Base-by-base conservation (phyloP, 345 rosid genomes). In the Populus nigra region DNA sequence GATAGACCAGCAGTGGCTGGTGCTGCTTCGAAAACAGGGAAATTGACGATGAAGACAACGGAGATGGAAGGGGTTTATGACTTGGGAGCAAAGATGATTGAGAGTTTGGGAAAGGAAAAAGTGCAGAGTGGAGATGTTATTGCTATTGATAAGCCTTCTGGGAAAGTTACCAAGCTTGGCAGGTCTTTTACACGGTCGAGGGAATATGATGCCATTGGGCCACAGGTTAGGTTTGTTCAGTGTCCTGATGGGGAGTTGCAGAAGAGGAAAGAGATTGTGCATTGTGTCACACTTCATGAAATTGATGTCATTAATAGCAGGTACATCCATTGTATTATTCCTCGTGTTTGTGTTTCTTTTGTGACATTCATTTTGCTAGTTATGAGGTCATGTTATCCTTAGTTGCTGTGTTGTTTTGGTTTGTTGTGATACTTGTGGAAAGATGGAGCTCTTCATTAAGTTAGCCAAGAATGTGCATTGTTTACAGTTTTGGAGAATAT, bases 221-320 rank as follows among this genome's bases (percentile, higher is more conserved):
- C 97, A 0, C 97, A 92, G 74, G 94, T 96, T 39, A 95, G 91
- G 92, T 95, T 95, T 73, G 94, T 95, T 47, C 98, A 95, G 80
- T 95, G 99, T 65, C 99, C 99, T 10, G 98, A 93, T 15, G 99
- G 99, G 29, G 99, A 93, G 87, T 55, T 95, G 80, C 98, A 95
- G 90, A 93, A 95, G 88, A 84, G 99, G 85, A 95, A 95, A 81
- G 99, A 95, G 86, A 93, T 95, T 23, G 94, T 95, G 36, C 98
- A 92, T 87, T 95, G 96, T 31, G 99, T 95, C 47, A 84, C 98
- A 0, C 96, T 95, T 81, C 99, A 95, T 70, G 98, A 95, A 85
- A 95, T 95, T 85, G 99, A 95, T 90, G 99, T 93, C 59, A 95
- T 95, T 77, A 95, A 95, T 71, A 95, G 99, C 93, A 91, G 99